Base-by-base conservation (phyloP, 2,329 filamentous ascomycete species). In the Hortaea werneckii region DNA sequence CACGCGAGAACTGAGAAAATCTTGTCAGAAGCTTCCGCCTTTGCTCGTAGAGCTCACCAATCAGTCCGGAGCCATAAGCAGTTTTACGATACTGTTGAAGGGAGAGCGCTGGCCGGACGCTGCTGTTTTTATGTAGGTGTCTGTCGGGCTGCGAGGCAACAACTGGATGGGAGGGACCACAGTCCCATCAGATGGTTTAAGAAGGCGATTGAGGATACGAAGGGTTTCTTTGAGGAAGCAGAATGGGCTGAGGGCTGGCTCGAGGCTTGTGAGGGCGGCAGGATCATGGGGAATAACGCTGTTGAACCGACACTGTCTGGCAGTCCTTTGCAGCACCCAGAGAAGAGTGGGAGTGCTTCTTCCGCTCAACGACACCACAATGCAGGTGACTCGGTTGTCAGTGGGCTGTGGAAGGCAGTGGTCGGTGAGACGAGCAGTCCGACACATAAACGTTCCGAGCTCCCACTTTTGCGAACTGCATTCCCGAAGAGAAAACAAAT, bases 91-190 rank as follows among this genome's bases (percentile, higher is more conserved):
- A 20, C 20, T 20, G 20, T 20, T 20, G 20, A 20, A 20, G 44
- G 37, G 5, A 30, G 37, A 28, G 41, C 47, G 6, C 27, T 50
- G 13, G 42, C 43, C 28, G 47, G 47, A n/a, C 30, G 46, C 10
- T 50, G 47, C 42, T 27, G 37, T 6, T 50, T 42, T 41, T 50
- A 50, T 40, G 13, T 44, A 5, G 47, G 47, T 10, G 41, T 47
- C 12, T 46, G 44, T 28, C 13, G 28, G 7, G 7, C 47, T 11
- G 44, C 37, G 9, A n/a, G 29, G 12, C 13, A 11, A 27, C 6
- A 11, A 20, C 8, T 46, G 6, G 28, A 40, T 12, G 47, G 43
- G n/a, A 28, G 34, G 7, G 41, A 43, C 1, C 7, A n/a, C 5
- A n/a, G 27, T 9, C 32, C 42, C 9, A 29, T 12, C 26, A 20